phyloP scores from a whole-genome alignment of 257 asterid species.

The Solanum arcanum region DNA sequence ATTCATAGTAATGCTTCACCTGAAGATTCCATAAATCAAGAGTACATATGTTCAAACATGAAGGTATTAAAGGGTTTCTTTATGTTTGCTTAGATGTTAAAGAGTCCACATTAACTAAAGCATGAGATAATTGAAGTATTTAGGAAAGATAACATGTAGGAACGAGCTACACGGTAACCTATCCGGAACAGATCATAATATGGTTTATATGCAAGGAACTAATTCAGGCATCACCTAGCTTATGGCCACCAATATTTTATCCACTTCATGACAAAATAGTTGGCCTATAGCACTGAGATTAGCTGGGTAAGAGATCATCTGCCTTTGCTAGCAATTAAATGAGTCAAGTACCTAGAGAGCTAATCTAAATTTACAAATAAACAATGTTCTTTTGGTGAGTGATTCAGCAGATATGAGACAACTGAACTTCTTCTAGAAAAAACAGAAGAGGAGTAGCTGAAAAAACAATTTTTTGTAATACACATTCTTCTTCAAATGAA shows the following conservation, averaged over 20 bases:
- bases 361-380: background rate
- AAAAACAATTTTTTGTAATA: background rate
- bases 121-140: background rate
- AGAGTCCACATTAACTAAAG: background rate
- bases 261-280: background rate
- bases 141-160: background rate
- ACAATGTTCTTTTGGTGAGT: background rate
- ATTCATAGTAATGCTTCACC: constrained; percentile 82
- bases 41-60: background rate
- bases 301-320: background rate
- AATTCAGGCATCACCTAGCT: background rate
- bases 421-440: background rate
- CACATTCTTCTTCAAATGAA: background rate
- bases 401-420: background rate
- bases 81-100: background rate
- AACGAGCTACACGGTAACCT: background rate
- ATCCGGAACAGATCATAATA: background rate
- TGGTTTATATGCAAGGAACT: background rate
- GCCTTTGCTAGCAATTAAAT: background rate
- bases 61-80: background rate
- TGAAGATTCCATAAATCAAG: constrained; percentile 11
- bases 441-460: background rate
- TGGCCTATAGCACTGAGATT: background rate
- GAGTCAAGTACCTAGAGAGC: background rate
- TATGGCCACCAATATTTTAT: background rate